phyloP scores from a whole-genome alignment of 2,329 filamentous ascomycete genomes.

The Cordyceps militaris region DNA sequence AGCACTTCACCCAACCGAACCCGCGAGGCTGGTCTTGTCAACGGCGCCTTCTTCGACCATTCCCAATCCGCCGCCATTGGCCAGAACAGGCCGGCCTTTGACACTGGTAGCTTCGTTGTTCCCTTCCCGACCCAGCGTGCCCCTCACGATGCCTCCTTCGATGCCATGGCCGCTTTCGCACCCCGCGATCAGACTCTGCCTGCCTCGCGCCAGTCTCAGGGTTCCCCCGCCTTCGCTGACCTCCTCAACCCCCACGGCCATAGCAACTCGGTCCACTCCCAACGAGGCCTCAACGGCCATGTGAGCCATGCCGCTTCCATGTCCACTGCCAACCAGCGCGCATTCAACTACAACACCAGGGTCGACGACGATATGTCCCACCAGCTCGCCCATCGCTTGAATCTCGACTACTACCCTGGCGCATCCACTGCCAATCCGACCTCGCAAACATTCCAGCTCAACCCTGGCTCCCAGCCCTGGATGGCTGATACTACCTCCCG shows the following conservation, averaged over 20 bases:
- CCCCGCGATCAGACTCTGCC: slow-evolving; percentile 49
- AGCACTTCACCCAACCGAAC: slow-evolving; percentile 53
- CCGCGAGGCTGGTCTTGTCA: slow-evolving; percentile 40
- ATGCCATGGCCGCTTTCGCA: slow-evolving; percentile 22
- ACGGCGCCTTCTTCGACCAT: slow-evolving; percentile 37
- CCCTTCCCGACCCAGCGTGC: slow-evolving; percentile 24
- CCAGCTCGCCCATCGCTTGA: slow-evolving; percentile 27
- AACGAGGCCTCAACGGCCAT: slow-evolving; percentile 37
- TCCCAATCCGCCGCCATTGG: slow-evolving; percentile 40
- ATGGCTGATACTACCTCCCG: slow-evolving; percentile 25
- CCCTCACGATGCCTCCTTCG: slow-evolving; percentile 34
- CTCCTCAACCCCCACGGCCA: slow-evolving; percentile 32
- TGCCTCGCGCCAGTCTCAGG: slow-evolving; percentile 46
- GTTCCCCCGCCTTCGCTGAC: slow-evolving; percentile 31
- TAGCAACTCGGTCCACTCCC: slow-evolving; percentile 38
- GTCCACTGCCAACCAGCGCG: slow-evolving; percentile 32
- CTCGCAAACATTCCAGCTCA: slow-evolving; percentile 38
- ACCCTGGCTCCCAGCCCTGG: slow-evolving; percentile 43
- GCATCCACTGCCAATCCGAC: slow-evolving; percentile 23
- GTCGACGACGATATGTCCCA: slow-evolving; percentile 31
- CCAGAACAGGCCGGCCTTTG: slow-evolving; percentile 25
- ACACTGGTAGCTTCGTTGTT: slow-evolving; percentile 19
- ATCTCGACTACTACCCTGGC: slow-evolving; percentile 25
- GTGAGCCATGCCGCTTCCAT: slow-evolving; percentile 41
- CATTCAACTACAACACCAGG: slow-evolving; percentile 32